Evolutionary conservation across 163 green algal genomes (phyloP).

Genomic region (Chlamydomonas reinhardtii): DNA sequence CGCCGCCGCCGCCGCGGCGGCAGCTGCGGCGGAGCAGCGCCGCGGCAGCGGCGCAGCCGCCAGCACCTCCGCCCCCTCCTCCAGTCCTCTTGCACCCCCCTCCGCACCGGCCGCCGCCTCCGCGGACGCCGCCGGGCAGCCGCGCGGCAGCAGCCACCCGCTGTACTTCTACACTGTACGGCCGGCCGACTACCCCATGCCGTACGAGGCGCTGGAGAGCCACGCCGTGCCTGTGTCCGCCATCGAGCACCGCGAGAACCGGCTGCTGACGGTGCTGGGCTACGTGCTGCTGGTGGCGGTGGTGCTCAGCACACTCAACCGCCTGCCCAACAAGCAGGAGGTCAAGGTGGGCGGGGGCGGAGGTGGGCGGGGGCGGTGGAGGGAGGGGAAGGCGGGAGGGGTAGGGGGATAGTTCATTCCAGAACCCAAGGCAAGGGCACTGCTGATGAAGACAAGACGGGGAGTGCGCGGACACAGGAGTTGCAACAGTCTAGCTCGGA

Average conservation of each 20-base stretch:
- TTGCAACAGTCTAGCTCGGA: too few relatives aligned
- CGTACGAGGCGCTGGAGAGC: conserved; percentile 77
- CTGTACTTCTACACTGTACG: conserved; percentile 76
- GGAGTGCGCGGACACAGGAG: too few relatives aligned
- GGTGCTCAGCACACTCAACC: conserved; percentile 75
- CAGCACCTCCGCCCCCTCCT: neutral
- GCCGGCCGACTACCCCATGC: conserved; percentile 79
- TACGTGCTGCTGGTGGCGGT: conserved; percentile 72
- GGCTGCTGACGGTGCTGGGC: conserved; percentile 75
- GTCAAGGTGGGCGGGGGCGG: neutral
- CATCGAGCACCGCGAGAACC: conserved; percentile 72
- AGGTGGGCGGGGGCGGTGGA: neutral
- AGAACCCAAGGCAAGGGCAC: too few relatives aligned
- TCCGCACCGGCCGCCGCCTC: neutral
- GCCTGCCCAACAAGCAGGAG: conserved; percentile 74
- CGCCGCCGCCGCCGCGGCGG: neutral
- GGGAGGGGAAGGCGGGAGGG: too few relatives aligned
- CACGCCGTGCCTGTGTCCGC: conserved; percentile 80
- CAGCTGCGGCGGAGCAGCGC: neutral
- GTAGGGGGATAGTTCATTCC: too few relatives aligned
- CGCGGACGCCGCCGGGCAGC: neutral
- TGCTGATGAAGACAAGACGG: too few relatives aligned
- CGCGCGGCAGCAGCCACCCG: neutral
- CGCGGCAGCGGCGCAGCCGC: neutral
- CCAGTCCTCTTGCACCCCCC: neutral